Evolutionary conservation across 2,329 filamentous ascomycete genomes (phyloP).

Genomic region (Whalleya microplaca): DNA sequence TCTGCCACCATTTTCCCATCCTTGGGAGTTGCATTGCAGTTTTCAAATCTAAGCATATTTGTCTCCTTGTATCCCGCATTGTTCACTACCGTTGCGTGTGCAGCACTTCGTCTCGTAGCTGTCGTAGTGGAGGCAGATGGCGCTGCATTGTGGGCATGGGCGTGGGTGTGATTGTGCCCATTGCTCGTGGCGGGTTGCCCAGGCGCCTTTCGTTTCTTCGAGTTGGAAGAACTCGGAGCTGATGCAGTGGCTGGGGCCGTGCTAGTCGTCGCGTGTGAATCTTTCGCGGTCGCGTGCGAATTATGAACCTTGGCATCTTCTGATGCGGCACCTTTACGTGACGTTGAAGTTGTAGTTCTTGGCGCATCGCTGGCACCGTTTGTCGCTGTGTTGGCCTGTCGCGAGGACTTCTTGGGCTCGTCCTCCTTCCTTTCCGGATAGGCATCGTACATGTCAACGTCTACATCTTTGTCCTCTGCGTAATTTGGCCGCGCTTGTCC

Average conservation of each 20-base stretch:
- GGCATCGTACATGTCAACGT: conserved; percentile 82
- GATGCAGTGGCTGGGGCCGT: conserved; percentile 26
- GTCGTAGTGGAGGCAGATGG: conserved; percentile 31
- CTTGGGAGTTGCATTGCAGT: conserved; percentile 68
- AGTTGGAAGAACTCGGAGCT: conserved; percentile 37
- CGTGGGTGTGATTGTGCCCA: conserved; percentile 33
- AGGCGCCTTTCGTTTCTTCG: conserved; percentile 87
- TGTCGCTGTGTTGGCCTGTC: conserved; percentile 46
- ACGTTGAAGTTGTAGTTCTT: conserved; percentile 32
- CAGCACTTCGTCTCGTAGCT: conserved; percentile 32
- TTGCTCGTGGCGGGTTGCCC: conserved; percentile 39
- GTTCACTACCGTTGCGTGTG: conserved; percentile 23
- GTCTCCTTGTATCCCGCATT: conserved; percentile 60
- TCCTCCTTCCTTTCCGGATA: conserved; percentile 58
- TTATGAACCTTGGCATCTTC: conserved; percentile 35
- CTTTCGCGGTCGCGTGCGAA: conserved; percentile 31
- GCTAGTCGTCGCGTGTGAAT: conserved; percentile 32
- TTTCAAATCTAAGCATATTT: conserved; percentile 89
- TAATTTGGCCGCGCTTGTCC: conserved; percentile 87
- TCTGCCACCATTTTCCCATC: conserved; percentile 84
- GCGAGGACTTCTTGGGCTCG: conserved; percentile 61
- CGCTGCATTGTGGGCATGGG: conserved; percentile 33
- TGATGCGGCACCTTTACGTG: conserved; percentile 45
- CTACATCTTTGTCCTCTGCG: conserved; percentile 89
- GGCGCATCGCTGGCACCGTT: conserved; percentile 38